Conservation (phyloP, 768 basidiomycete genomes). For the Amanita fuliginea region DNA sequence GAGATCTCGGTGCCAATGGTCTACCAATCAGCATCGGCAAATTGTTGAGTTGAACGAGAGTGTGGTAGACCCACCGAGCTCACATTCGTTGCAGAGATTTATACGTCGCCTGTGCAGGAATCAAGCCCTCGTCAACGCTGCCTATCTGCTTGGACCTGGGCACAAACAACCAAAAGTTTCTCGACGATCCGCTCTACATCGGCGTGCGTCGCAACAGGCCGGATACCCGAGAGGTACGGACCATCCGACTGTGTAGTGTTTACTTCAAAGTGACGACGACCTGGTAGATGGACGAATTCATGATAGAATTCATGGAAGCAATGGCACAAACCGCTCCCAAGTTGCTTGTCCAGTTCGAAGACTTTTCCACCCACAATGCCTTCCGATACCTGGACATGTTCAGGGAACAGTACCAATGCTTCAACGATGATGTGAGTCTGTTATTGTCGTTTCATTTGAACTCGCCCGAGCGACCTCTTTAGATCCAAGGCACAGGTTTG, state of each 20-base stretch:
- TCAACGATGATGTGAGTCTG: constrained; percentile 64
- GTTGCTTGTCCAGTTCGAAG: constrained; percentile 63
- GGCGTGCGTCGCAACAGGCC: constrained; percentile 52
- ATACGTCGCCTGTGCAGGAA: constrained; percentile 64
- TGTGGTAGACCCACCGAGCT: not conserved
- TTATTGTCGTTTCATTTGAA: not conserved
- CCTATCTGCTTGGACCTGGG: constrained; percentile 69
- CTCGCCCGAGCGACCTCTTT: constrained; percentile 6
- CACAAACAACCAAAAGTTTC: constrained; percentile 56
- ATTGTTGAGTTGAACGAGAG: constrained; percentile 30
- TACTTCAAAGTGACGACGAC: not conserved
- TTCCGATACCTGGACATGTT: constrained; percentile 63
- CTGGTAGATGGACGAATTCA: constrained; percentile 55
- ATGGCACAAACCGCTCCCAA: constrained; percentile 55
- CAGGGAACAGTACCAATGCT: constrained; percentile 44
- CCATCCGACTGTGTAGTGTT: not conserved
- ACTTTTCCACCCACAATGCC: constrained; percentile 73
- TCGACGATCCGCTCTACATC: constrained; percentile 68
- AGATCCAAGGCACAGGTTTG: constrained; percentile 57
- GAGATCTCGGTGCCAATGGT: constrained; percentile 36
- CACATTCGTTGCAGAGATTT: constrained; percentile 30
- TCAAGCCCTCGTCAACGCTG: constrained; percentile 40
- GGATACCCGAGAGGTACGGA: constrained; percentile 27
- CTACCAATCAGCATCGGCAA: constrained; percentile 64
- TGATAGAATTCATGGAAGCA: constrained; percentile 68